Conservation (phyloP, 1,139 yeast species). For the Yamadazyma epiphylla region DNA sequence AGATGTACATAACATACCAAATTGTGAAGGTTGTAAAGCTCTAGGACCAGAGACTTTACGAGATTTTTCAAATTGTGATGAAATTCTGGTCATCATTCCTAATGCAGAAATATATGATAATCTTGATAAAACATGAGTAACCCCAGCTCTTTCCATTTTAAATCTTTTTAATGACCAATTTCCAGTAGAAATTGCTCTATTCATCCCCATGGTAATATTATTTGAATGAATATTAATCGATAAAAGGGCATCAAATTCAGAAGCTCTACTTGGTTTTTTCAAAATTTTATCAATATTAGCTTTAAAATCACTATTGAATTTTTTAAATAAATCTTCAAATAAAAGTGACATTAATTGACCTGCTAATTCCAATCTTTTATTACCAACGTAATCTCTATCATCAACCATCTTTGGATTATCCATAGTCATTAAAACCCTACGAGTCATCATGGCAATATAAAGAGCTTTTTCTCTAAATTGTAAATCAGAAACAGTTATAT, state of each 20-base stretch:
- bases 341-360: conserved; percentile 94
- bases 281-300: conserved; percentile 90
- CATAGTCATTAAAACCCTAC: conserved; percentile 95
- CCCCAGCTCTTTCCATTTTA: conserved; percentile 99
- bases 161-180: conserved; percentile 98
- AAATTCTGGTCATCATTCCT: conserved; percentile 99
- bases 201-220: conserved; percentile 90
- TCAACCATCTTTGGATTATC: conserved; percentile 93
- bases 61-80: conserved; percentile 96
- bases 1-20: conserved; percentile 97
- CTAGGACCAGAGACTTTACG: conserved; percentile 98
- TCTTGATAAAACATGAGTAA: conserved; percentile 90
- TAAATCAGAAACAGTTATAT: conserved; percentile 77
- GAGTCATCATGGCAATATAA: conserved; percentile 93
- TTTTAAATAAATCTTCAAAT: conserved; percentile 95
- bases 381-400: conserved; percentile 98
- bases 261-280: conserved; percentile 90
- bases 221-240: conserved; percentile 88
- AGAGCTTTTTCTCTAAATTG: conserved; percentile 93
- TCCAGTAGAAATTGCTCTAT: conserved; percentile 96
- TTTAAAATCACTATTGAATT: conserved; percentile 91
- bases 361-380: conserved; percentile 93
- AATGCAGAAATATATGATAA: conserved; percentile 89
- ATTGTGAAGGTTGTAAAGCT: conserved; percentile 98
- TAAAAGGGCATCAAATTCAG: conserved; percentile 89